Base-by-base conservation (phyloP, 2,329 filamentous ascomycete species). In the Coniella lustricola region DNA sequence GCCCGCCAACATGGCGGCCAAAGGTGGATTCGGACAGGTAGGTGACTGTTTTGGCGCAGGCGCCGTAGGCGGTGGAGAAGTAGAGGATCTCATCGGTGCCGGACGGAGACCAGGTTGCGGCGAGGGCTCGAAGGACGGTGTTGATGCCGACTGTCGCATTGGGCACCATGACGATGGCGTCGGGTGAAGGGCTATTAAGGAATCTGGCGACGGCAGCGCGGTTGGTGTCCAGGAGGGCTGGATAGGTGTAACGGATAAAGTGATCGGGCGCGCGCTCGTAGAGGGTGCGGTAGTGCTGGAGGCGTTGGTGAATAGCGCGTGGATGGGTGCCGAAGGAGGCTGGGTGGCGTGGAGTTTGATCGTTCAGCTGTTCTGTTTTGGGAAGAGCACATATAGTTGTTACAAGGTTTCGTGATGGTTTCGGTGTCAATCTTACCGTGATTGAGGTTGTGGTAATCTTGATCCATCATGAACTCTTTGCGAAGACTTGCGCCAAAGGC, bases 301-400 rank as follows among this genome's bases (percentile, higher is more conserved):
- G 73, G 43, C 73, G 74, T 13, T 75, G 65, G 14, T 74, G 77
- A 51, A 96, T 73, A 17, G 67, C 62, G 9, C 67, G 70, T 3
- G 90, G 90, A 57, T 84, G 82, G 2, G 84, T 82, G 31, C 90
- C 90, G 62, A 87, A 95, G 1, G 89, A 94, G 42, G 88, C 85
- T 42, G 22, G 38, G 10, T 7, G 7, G 20, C 3, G 22, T 81
- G n/a, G n/a, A n/a, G n/a, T n/a, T n/a, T n/a, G n/a, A n/a, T 31
- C 37, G 9, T 4, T 25, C 37, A 42, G 25, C 55, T 31, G 52
- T 52, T 49, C 17, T 2, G 16, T 47, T 7, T n/a, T 36, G 20
- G 20, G 3, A 7, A 36, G 14, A 34, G 35, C 21, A 20, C 3
- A 38, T 10, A 7, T 20, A 7, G 9, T 20, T 34, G 20, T 3